Base-by-base conservation (phyloP, 768 basidiomycete species). In the Ephemerocybe angulata region DNA sequence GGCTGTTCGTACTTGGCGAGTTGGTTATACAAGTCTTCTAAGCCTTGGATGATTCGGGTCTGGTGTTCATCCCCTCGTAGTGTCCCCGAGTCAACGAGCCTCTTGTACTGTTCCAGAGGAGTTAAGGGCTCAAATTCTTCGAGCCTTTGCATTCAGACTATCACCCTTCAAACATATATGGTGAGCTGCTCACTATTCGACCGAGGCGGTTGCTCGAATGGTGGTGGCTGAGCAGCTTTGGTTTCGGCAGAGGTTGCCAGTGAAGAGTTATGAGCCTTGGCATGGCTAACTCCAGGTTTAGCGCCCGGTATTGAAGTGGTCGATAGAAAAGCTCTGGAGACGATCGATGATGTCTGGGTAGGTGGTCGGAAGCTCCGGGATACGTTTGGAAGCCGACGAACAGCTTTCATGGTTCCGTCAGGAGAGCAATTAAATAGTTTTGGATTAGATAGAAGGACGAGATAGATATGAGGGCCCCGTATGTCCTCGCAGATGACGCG, bases 11-110 rank as follows among this genome's bases (percentile, higher is more conserved):
- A 97, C 15, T 68, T 62, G 49, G 77, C 66, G 49, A 99, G 75
- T 46, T 83, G 75, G 58, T 88, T 77, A 69, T 97, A 86, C 55
- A 98, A 75, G 52, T 79, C 71, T 72, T 98, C 89, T 17, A 99
- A 78, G 59, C 86, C 84, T 69, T 83, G 74, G 49, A 98, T 85
- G 60, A 98, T 95, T 28, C 80, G 79, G 25, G 84, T 84, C 69
- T 99, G 96, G 72, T 93, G 85, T 17, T 81, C 79, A 64, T 99
- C 96, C 46, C 86, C 78, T 22, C 81, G 79, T 50, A 99, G 72
- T 3, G 77, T 68, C 25, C 79, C 78, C 22, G 69, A 64, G 28
- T 73, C 68, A 54, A 80, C 65, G 38, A 82, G 71, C 55, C 70
- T 69, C 57, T 72, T 70, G 65, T 83, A 83, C 64, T 75, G 77